phyloP scores from a whole-genome alignment of 2,329 filamentous ascomycete species.

The Aspergillus puulaauensis region DNA sequence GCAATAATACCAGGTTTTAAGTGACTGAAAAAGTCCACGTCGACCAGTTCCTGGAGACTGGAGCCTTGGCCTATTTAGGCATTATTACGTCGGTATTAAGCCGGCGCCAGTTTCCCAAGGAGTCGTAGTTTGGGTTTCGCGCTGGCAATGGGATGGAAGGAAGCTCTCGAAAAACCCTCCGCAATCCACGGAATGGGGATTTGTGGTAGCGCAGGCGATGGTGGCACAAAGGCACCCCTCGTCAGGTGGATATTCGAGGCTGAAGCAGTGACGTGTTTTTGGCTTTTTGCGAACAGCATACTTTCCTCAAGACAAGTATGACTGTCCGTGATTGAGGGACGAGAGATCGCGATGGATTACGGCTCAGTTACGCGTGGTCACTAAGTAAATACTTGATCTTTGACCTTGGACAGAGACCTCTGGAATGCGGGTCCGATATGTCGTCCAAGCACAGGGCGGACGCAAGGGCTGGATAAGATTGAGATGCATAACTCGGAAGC shows the following conservation, averaged over 20 bases:
- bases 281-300: not conserved
- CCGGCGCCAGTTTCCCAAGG: not conserved
- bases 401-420: not conserved
- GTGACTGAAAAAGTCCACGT: not conserved
- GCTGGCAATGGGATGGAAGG: no score
- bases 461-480: not conserved
- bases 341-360: not conserved
- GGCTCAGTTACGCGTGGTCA: not conserved
- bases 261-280: slow-evolving; percentile 8
- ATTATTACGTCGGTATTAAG: not conserved
- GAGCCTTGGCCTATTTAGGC: not conserved
- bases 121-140: no score
- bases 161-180: not conserved
- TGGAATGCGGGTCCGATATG: not conserved
- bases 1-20: not conserved
- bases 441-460: not conserved
- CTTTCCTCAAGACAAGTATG: not conserved
- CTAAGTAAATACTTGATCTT: not conserved
- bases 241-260: slow-evolving; percentile 9
- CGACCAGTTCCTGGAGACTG: slow-evolving; percentile 3
- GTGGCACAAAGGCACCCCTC: slow-evolving; percentile 9
- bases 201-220: not conserved
- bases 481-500: not conserved
- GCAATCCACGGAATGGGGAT: slow-evolving; percentile 2
- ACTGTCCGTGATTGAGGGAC: not conserved